These are phyloP conservation scores for Hypholoma fasciculare DNA, from an alignment of 768 basidiomycete genomes.

Conservation along the genomic window DNA sequence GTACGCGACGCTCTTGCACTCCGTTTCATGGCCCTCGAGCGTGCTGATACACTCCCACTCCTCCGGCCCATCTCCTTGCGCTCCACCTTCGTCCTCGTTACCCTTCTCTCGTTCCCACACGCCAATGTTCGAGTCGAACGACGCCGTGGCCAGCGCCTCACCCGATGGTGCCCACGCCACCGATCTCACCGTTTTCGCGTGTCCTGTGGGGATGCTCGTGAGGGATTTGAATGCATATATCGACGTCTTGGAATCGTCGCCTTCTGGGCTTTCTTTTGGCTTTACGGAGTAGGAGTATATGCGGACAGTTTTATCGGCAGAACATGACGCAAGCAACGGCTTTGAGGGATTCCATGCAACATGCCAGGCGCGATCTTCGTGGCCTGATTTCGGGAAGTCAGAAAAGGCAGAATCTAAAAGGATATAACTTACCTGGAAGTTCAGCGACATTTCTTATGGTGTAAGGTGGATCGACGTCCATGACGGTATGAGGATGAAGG, in stretches of 20 bases:
- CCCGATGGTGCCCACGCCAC: constrained; percentile 92
- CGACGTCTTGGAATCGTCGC: constrained; percentile 12
- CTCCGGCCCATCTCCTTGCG: constrained; percentile 24
- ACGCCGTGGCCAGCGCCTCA: constrained; percentile 82
- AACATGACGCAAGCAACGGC: constrained; percentile 88
- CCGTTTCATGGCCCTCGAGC: constrained; percentile 93
- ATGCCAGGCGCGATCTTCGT: constrained; percentile 86
- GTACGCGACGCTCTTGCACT: constrained; percentile 92
- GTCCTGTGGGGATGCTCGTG: constrained; percentile 77
- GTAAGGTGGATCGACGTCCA: constrained; percentile 25
- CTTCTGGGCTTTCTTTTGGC: not conserved
- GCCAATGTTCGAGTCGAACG: constrained; percentile 91
- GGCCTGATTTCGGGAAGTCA: constrained; percentile 41
- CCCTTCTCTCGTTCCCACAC: constrained; percentile 78
- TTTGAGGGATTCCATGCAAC: constrained; percentile 86
- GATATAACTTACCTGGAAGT: constrained; percentile 24
- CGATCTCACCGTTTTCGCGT: constrained; percentile 84
- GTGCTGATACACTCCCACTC: constrained; percentile 90
- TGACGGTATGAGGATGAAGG: not conserved
- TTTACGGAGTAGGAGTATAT: constrained; percentile 65
- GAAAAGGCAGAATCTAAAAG: not conserved
- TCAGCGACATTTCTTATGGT: constrained; percentile 31
- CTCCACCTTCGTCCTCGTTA: constrained; percentile 36
- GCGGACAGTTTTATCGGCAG: constrained; percentile 89
- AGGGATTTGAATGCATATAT: constrained; percentile 47